Evolutionary conservation across 441 rosid genomes (phyloP).

Genomic region (Biscutella laevigata): DNA sequence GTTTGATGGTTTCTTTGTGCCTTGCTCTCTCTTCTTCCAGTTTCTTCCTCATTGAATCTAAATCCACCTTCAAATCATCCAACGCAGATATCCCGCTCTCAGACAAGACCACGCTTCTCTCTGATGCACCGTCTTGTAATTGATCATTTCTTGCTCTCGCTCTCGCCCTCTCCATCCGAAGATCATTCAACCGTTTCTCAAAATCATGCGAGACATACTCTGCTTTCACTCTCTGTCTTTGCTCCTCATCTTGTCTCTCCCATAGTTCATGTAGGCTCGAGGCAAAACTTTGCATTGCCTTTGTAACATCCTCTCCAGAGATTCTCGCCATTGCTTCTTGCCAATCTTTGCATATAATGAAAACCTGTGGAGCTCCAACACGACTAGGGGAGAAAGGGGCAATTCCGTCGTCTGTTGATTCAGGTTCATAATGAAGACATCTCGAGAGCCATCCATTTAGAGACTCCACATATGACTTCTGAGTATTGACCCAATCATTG

Average conservation of each 20-base stretch:
- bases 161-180: conserved; percentile 44
- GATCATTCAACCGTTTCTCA: conserved; percentile 44
- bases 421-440: conserved; percentile 67
- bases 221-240: conserved; percentile 72
- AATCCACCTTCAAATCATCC: conserved; percentile 81
- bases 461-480: conserved; percentile 62
- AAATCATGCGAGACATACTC: conserved; percentile 70
- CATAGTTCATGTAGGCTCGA: conserved; percentile 58
- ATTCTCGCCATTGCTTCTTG: conserved; percentile 46
- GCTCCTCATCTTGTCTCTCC: conserved; percentile 80
- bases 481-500: conserved; percentile 48
- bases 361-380: conserved; percentile 61
- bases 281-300: conserved; percentile 63
- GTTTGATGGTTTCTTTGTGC: conserved; percentile 62
- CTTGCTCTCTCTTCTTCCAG: conserved; percentile 59
- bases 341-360: conserved; percentile 65
- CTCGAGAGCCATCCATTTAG: conserved; percentile 77
- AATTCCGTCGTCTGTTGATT: conserved; percentile 51
- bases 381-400: conserved; percentile 42
- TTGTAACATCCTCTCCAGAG: conserved; percentile 48
- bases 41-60: conserved; percentile 52
- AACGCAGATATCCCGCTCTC: conserved; percentile 63
- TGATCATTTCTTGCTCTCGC: conserved; percentile 31
- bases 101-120: conserved; percentile 52
- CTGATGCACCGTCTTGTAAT: conserved; percentile 25